Percentiles rank a stretch among this genome's conserved stretches.
These are phyloP conservation scores for Penicillium sp. DNA, from an alignment of 2,329 filamentous ascomycete genomes.

Conservation along the genomic window DNA sequence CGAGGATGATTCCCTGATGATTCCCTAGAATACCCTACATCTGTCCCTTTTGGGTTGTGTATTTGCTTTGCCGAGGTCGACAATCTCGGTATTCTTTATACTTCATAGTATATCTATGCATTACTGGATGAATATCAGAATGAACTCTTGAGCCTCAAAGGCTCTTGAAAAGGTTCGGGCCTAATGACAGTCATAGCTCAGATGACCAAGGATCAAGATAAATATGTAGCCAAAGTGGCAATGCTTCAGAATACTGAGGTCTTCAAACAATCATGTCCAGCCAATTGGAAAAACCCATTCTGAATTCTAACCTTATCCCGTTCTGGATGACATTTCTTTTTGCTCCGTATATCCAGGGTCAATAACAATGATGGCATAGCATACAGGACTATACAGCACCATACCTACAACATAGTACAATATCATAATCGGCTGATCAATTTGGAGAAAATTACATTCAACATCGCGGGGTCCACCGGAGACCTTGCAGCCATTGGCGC, in stretches of 20 bases:
- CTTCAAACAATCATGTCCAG: constrained; percentile 11
- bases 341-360: not conserved
- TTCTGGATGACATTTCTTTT: too few species aligned
- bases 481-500: constrained; percentile 12
- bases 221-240: constrained; percentile 4
- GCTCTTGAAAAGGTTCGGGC: not conserved
- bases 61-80: constrained; percentile 6
- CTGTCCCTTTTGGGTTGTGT: not conserved
- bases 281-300: constrained; percentile 9
- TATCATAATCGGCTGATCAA: not conserved
- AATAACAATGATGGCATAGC: not conserved
- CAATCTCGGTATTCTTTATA: not conserved
- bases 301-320: too few species aligned
- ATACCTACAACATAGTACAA: not conserved
- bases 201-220: constrained; percentile 2
- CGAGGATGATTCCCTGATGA: not conserved
- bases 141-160: not conserved
- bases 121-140: too few species aligned
- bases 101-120: not conserved
- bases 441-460: constrained; percentile 1
- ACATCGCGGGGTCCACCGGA: constrained; percentile 25
- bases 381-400: not conserved
- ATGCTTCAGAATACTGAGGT: constrained; percentile 9
- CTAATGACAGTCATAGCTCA: not conserved
- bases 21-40: not conserved